Evolutionary conservation across 495 filamentous ascomycete species (phyloP), one percentile per base, ranked within the genome.

Genomic region (Penicillium manginii): DNA sequence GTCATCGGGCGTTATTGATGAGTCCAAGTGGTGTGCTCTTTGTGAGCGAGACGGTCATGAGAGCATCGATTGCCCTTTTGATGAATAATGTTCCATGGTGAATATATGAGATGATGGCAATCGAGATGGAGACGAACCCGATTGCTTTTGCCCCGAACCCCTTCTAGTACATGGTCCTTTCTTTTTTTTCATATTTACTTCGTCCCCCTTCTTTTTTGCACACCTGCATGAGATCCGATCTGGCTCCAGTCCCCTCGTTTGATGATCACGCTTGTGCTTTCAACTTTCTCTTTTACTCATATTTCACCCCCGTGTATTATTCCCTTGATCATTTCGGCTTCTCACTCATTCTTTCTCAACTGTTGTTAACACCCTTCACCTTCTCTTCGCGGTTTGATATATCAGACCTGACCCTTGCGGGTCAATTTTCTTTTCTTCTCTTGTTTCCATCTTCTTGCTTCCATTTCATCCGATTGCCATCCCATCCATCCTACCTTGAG

Each of bases 11-110:
- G 78, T 89, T 33, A 82, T 94, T 57, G 91, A 98, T 65, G 84
- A 86, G 61, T 79, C 85, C 55, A 96, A 94, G 75, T 99, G 94
- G 94, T 99, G 94, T 76, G 94, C 96, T 52, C 79, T 98, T 46
- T 99, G 94, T 71, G 94, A 99, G 79, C 84, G 89, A 53, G 96
- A 98, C 67, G 94, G 94, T 31, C 94, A 99, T 67, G 90, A 94
- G 71, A 96, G 92, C 67, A 91, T 96, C 58, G 91, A 96, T 71
- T 98, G 93, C 78, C 93, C 93, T 14, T 89, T 96, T 74, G 93
- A 97, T 71, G 91, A 93, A 68, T 89, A 84, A 64, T 88, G 88
- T 65, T 58, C 49, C 39, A 62, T 60, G 60, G 55, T 51, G 63
- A 61, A 35, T 23, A 31, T 22, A 49, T 40, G 52, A 57, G 47